A percentile compares a stretch with the other conserved stretches of the same genome.
These are phyloP conservation scores for Phaeomoniella chlamydospora DNA, from an alignment of 2,329 filamentous ascomycete species.

Conservation along the genomic window DNA sequence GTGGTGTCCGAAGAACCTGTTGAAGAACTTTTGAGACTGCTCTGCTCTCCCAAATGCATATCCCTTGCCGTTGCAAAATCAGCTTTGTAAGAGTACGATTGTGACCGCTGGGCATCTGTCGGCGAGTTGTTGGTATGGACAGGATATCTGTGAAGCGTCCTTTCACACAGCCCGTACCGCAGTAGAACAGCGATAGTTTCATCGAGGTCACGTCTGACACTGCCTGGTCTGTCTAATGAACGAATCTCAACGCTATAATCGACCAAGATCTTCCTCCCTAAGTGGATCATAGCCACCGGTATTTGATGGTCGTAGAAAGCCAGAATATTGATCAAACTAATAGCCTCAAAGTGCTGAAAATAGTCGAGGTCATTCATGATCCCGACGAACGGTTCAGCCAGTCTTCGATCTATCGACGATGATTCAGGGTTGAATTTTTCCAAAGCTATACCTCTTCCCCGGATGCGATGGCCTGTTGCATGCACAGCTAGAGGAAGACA, in stretches of 20 bases:
- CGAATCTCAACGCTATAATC: constrained; percentile 20
- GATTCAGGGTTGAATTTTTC: constrained; percentile 43
- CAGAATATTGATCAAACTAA: constrained; percentile 51
- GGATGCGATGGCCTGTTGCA: constrained; percentile 47
- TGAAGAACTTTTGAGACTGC: constrained; percentile 7
- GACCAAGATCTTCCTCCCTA: constrained; percentile 30
- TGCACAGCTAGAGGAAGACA: constrained; percentile 55
- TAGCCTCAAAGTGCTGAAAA: constrained; percentile 32
- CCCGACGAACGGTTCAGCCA: constrained; percentile 31
- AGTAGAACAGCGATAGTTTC: constrained; percentile 30
- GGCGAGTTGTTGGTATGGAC: too few relatives aligned
- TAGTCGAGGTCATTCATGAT: constrained; percentile 30
- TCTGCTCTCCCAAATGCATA: not conserved
- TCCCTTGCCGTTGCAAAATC: too few relatives aligned
- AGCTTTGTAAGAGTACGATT: too few relatives aligned
- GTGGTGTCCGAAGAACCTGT: too few relatives aligned
- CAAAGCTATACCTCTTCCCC: constrained; percentile 45
- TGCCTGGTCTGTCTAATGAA: constrained; percentile 17
- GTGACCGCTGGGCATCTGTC: too few relatives aligned
- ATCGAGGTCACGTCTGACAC: constrained; percentile 21
- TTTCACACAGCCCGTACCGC: constrained; percentile 28
- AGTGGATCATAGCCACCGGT: constrained; percentile 49
- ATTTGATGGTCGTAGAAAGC: constrained; percentile 52
- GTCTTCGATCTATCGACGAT: constrained; percentile 40
- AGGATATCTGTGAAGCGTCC: constrained; percentile 20